phyloP scores from a whole-genome alignment of 1,139 yeast species.

The Zygoascus sp. region DNA sequence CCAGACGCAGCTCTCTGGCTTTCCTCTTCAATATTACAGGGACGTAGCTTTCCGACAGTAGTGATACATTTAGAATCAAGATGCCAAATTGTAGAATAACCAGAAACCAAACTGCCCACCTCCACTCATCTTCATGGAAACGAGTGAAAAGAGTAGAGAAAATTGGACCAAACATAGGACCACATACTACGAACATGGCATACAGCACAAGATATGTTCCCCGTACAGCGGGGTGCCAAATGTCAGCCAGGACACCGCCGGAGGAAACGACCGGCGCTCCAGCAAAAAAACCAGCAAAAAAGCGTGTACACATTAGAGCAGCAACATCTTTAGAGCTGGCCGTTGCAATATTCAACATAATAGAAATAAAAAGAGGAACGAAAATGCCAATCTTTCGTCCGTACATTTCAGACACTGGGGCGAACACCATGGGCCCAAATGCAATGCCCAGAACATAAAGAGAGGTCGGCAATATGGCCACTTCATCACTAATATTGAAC shows the following conservation, averaged over 20 bases:
- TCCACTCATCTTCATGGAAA: slow-evolving; percentile 43
- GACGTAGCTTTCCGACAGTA: slow-evolving; percentile 69
- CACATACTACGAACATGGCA: slow-evolving; percentile 64
- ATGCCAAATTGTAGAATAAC: slow-evolving; percentile 60
- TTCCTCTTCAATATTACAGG: slow-evolving; percentile 58
- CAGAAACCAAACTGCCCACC: slow-evolving; percentile 60
- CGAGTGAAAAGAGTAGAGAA: slow-evolving; percentile 61
- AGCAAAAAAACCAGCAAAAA: slow-evolving; percentile 67
- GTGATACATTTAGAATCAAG: slow-evolving; percentile 42
- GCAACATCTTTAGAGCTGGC: slow-evolving; percentile 45
- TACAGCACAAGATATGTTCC: slow-evolving; percentile 70
- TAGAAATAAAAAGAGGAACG: slow-evolving; percentile 55
- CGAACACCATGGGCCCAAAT: slow-evolving; percentile 73
- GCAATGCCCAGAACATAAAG: slow-evolving; percentile 70
- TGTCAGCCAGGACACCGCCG: slow-evolving; percentile 75
- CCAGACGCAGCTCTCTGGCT: slow-evolving; percentile 53
- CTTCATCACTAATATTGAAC: slow-evolving; percentile 55
- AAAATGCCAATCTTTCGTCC: slow-evolving; percentile 71
- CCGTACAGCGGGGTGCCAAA: slow-evolving; percentile 56
- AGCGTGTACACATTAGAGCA: slow-evolving; percentile 60
- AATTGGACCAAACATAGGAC: slow-evolving; percentile 70
- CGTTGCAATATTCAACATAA: slow-evolving; percentile 28
- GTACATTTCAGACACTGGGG: slow-evolving; percentile 73
- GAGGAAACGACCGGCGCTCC: slow-evolving; percentile 72
- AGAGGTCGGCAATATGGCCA: slow-evolving; percentile 58